Evolutionary conservation across 495 filamentous ascomycete species (phyloP).

Genomic region (Penicillium subrubescens): DNA sequence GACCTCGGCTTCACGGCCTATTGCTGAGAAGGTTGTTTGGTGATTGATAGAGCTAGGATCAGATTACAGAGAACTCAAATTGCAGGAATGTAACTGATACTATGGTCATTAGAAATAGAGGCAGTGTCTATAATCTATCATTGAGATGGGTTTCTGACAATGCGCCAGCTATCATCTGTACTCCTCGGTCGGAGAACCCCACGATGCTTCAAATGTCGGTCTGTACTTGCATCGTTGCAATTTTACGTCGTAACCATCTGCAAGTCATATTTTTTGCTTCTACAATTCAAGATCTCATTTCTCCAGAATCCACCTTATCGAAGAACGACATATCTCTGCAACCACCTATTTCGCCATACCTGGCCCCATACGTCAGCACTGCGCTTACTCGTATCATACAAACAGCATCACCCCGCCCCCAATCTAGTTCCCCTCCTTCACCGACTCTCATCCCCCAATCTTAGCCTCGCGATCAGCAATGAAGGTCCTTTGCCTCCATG

Average conservation of each 20-base stretch:
- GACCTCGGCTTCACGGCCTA: background rate
- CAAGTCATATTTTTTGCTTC: background rate
- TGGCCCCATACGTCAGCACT: background rate
- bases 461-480: constrained; percentile 32
- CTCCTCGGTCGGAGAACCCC: background rate
- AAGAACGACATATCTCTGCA: too few relatives aligned
- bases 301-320: background rate
- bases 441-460: background rate
- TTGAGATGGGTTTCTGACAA: background rate
- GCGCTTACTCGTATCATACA: background rate
- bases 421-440: background rate
- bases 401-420: background rate
- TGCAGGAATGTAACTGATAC: too few relatives aligned
- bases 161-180: too few relatives aligned
- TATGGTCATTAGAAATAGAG: too few relatives aligned
- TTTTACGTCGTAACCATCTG: background rate
- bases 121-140: too few relatives aligned
- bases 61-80: too few relatives aligned
- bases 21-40: background rate
- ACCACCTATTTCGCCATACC: background rate
- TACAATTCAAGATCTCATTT: background rate
- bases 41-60: too few relatives aligned
- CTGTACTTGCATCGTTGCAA: background rate
- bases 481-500: constrained; percentile 66
- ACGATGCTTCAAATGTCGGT: background rate